phyloP scores from a whole-genome alignment of 768 basidiomycete genomes.

The Tulasnella sp. region DNA sequence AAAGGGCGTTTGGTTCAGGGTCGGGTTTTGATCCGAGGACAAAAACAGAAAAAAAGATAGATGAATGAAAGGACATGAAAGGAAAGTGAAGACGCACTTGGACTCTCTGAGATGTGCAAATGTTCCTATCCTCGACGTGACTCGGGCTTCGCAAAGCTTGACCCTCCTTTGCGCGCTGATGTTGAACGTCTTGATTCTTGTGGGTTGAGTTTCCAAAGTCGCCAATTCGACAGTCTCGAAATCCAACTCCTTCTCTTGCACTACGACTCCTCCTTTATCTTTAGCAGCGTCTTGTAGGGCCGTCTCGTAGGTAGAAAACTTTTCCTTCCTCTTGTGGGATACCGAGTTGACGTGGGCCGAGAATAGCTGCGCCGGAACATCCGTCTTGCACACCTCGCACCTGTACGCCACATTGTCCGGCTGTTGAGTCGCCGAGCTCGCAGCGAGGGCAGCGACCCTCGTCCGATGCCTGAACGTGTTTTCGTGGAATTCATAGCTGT shows the following conservation, averaged over 20 bases:
- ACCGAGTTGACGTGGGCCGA: neutral
- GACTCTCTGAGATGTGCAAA: slow-evolving; percentile 8
- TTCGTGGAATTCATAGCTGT: neutral
- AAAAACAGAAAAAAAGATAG: neutral
- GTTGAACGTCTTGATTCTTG: neutral
- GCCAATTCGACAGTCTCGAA: slow-evolving; percentile 16
- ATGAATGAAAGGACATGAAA: too few relatives aligned
- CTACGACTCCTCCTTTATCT: slow-evolving; percentile 14
- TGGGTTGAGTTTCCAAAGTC: neutral
- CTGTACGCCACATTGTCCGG: neutral
- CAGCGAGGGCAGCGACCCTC: neutral
- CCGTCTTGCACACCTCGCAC: slow-evolving; percentile 6
- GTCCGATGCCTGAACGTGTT: neutral
- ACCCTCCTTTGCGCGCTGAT: neutral
- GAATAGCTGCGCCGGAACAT: neutral
- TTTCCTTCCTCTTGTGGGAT: slow-evolving; percentile 4
- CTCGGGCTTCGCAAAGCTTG: slow-evolving; percentile 8
- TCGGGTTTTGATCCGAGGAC: neutral
- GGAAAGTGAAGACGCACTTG: slow-evolving; percentile 2
- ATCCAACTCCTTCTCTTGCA: slow-evolving; percentile 1
- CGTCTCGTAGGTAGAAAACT: neutral
- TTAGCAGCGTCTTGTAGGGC: slow-evolving; percentile 8
- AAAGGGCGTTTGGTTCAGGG: neutral
- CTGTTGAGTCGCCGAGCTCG: neutral
- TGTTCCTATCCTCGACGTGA: neutral